Evolutionary conservation across 352 stramenopile species (phyloP).

Genomic region (Globisporangium megalacanthum): DNA sequence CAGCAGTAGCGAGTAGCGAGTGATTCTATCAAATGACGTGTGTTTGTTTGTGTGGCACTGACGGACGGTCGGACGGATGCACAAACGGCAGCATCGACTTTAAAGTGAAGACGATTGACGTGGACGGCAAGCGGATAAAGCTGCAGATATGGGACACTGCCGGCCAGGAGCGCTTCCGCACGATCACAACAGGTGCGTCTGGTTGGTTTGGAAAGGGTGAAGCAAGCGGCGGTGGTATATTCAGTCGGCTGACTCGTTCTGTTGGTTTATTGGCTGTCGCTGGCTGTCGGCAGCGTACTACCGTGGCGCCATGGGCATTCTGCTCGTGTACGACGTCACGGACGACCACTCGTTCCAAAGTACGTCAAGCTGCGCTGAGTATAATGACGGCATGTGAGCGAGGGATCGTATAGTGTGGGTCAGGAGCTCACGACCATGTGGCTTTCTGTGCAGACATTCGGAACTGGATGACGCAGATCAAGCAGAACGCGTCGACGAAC

Average conservation of each 20-base stretch:
- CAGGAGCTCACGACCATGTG: not conserved
- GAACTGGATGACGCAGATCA: slow-evolving; percentile 90
- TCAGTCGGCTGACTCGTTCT: not conserved
- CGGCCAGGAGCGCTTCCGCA: slow-evolving; percentile 85
- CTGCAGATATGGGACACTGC: slow-evolving; percentile 89
- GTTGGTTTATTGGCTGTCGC: not conserved
- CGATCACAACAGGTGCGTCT: slow-evolving; percentile 72
- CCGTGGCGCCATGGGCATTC: slow-evolving; percentile 87
- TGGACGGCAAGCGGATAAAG: slow-evolving; percentile 85
- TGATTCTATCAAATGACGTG: slow-evolving; percentile 2
- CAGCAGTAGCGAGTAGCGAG: not conserved
- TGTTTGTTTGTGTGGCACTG: not conserved
- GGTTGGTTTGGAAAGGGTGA: too few species aligned
- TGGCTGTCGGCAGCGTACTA: slow-evolving; percentile 73
- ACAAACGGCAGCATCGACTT: slow-evolving; percentile 68
- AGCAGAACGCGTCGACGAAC: slow-evolving; percentile 98
- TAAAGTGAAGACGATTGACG: slow-evolving; percentile 86
- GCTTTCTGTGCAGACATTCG: slow-evolving; percentile 55
- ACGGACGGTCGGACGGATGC: not conserved
- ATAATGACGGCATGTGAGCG: not conserved
- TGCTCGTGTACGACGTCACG: slow-evolving; percentile 92
- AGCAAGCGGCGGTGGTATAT: not conserved
- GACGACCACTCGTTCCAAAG: slow-evolving; percentile 90
- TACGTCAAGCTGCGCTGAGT: not conserved
- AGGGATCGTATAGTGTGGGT: too few species aligned